These are phyloP conservation scores for Skeletonema marinoi DNA, from an alignment of 108 stramenopile species.

Conservation along the genomic window DNA sequence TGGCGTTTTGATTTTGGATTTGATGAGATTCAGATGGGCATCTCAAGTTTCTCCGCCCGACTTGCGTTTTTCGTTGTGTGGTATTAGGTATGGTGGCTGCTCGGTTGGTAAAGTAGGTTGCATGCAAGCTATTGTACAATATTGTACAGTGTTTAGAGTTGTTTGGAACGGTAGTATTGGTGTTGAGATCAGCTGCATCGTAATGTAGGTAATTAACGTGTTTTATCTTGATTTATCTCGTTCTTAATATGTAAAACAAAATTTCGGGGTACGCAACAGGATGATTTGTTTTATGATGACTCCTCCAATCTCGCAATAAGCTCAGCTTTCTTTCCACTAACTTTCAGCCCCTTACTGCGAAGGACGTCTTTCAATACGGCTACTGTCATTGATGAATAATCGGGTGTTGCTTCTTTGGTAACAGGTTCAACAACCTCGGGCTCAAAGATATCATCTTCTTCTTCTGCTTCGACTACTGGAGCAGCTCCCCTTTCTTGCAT, in stretches of 20 bases:
- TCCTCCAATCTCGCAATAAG: conserved; percentile 48
- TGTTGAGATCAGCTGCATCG: background rate
- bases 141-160: too few relatives aligned
- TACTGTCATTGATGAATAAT: conserved; percentile 44
- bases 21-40: too few relatives aligned
- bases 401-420: background rate
- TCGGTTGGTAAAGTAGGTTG: too few relatives aligned
- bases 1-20: too few relatives aligned
- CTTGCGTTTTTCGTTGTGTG: too few relatives aligned
- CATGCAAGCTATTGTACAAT: too few relatives aligned
- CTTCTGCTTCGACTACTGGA: conserved; percentile 10
- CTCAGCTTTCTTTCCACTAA: conserved; percentile 64
- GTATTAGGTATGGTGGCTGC: too few relatives aligned
- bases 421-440: conserved; percentile 3
- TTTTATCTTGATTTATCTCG: background rate
- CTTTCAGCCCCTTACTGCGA: conserved; percentile 58
- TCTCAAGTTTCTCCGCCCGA: too few relatives aligned
- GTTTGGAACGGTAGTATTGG: too few relatives aligned
- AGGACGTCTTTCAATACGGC: conserved; percentile 54
- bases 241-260: background rate
- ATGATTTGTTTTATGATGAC: conserved; percentile 12
- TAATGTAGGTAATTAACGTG: background rate
- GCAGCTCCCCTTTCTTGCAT: conserved; percentile 23
- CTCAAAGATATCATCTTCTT: conserved; percentile 1
- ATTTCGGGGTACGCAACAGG: too few relatives aligned